Conservation (phyloP, 352 stramenopile genomes). For the Blastocystis sp. region DNA sequence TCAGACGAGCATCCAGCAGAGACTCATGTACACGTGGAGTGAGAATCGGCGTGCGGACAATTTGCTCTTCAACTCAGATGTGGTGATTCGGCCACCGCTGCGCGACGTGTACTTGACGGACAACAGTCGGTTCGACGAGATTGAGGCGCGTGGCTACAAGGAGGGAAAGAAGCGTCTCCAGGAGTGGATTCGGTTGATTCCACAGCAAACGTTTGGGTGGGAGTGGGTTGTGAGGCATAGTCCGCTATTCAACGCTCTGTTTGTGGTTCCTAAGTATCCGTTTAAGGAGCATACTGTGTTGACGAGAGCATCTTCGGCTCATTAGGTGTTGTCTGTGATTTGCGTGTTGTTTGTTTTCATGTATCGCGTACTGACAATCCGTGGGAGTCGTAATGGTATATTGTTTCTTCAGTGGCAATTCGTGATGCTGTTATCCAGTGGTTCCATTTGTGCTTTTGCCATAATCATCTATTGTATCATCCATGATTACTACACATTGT, state of each 20-base stretch:
- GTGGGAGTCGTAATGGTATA: no score
- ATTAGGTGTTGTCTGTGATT: no score
- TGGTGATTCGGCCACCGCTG: slow-evolving; percentile 28
- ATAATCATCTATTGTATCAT: no score
- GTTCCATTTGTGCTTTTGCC: no score
- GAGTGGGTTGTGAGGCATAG: background rate
- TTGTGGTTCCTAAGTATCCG: slow-evolving; percentile 46
- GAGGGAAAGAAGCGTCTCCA: slow-evolving; percentile 28
- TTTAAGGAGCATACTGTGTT: background rate
- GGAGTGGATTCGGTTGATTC: slow-evolving; percentile 41
- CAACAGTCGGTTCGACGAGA: slow-evolving; percentile 39
- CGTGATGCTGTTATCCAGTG: no score
- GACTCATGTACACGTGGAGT: slow-evolving; percentile 47
- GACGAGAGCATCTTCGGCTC: background rate
- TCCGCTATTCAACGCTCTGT: slow-evolving; percentile 17
- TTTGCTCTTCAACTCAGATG: slow-evolving; percentile 36
- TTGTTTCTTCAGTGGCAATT: no score
- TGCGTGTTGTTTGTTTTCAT: no score
- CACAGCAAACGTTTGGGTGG: background rate
- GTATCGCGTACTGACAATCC: no score
- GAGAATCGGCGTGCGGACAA: slow-evolving; percentile 28
- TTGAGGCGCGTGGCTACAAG: slow-evolving; percentile 29
- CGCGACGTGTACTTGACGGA: slow-evolving; percentile 36
- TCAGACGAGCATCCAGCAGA: slow-evolving; percentile 31
- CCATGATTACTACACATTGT: no score